Percentiles rank a stretch among this genome's conserved stretches.
phyloP scores from a whole-genome alignment of 306 rosid species.

The Vigna hirtella region DNA sequence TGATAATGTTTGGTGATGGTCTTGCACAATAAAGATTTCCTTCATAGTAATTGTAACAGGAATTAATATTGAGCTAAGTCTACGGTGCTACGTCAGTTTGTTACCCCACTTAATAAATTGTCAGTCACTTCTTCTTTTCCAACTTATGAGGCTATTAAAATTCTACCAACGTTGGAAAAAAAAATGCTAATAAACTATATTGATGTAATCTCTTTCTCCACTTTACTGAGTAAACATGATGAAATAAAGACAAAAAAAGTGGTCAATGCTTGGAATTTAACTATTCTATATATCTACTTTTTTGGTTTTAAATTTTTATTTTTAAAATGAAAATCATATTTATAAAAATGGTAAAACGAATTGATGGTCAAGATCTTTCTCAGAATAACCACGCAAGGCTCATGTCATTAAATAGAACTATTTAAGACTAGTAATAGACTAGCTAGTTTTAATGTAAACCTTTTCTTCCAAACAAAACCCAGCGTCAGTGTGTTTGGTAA shows the following conservation, averaged over 20 bases:
- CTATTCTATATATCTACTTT: not conserved
- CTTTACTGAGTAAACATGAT: not conserved
- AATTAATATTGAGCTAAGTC: not conserved
- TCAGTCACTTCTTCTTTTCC: not conserved
- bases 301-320: not conserved
- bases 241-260: not conserved
- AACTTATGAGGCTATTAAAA: constrained; percentile 14
- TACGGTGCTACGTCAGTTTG: not conserved
- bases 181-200: not conserved
- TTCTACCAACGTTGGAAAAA: not conserved
- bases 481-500: too few relatives aligned
- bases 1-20: constrained; percentile 1
- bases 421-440: too few relatives aligned
- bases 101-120: constrained; percentile 10
- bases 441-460: not conserved
- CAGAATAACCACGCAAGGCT: not conserved
- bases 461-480: too few relatives aligned
- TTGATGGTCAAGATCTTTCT: too few relatives aligned
- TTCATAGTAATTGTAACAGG: not conserved
- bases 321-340: too few relatives aligned
- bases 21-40: not conserved
- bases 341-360: too few relatives aligned
- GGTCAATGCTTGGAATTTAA: not conserved
- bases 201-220: not conserved
- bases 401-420: too few relatives aligned